Percentiles rank a stretch among this genome's conserved stretches.
These are phyloP conservation scores for Trametes elegans DNA, from an alignment of 768 basidiomycete genomes.

Conservation along the genomic window DNA sequence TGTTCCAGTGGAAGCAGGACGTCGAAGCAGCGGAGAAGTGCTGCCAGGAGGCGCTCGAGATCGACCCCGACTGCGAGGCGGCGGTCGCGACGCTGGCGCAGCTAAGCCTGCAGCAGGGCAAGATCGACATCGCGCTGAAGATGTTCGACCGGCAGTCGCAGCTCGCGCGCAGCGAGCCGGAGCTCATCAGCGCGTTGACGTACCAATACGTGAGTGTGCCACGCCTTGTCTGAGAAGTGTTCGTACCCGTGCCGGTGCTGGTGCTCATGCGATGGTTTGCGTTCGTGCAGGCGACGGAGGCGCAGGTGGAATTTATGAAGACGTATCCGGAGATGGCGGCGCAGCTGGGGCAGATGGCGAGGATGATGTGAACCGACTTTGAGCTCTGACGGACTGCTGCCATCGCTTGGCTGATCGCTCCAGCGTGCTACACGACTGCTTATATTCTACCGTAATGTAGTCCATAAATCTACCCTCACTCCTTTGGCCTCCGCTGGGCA, in stretches of 20 bases:
- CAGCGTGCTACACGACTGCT: slow-evolving; percentile 4
- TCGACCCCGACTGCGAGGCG: slow-evolving; percentile 94
- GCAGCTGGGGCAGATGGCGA: slow-evolving; percentile 54
- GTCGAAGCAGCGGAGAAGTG: slow-evolving; percentile 76
- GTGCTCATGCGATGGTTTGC: not conserved
- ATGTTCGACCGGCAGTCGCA: slow-evolving; percentile 85
- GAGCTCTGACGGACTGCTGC: not conserved
- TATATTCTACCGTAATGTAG: slow-evolving; percentile 17
- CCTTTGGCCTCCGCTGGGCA: not conserved
- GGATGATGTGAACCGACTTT: slow-evolving; percentile 30
- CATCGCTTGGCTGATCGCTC: not conserved
- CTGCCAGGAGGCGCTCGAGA: slow-evolving; percentile 81
- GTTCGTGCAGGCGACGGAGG: slow-evolving; percentile 60
- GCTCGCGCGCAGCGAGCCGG: slow-evolving; percentile 87
- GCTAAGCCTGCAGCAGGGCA: slow-evolving; percentile 85
- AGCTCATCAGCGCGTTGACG: slow-evolving; percentile 75
- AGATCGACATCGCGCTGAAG: slow-evolving; percentile 80
- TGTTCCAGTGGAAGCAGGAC: slow-evolving; percentile 97
- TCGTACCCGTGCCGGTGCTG: too few relatives aligned
- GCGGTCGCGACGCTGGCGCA: slow-evolving; percentile 96
- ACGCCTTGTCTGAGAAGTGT: not conserved
- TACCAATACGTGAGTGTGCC: slow-evolving; percentile 72
- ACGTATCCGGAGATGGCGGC: slow-evolving; percentile 84
- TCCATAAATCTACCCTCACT: slow-evolving; percentile 16
- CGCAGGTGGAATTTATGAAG: slow-evolving; percentile 80